A percentile compares a stretch with the other conserved stretches of the same genome.
phyloP scores from a whole-genome alignment of 2,329 filamentous ascomycete species.

The Colletotrichum agaves region DNA sequence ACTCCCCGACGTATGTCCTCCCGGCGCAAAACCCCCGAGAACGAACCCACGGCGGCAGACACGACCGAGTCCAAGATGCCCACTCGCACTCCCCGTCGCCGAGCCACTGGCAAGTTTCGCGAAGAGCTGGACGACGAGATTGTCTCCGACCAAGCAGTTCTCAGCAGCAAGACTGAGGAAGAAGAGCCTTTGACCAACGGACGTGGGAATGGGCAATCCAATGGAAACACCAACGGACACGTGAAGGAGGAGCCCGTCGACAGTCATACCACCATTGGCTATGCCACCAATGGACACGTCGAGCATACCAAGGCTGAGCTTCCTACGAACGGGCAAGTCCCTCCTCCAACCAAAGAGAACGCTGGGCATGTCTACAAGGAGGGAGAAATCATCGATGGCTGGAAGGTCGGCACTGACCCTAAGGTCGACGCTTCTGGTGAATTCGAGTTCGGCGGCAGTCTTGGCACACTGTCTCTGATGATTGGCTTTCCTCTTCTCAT shows the following conservation, averaged over 20 bases:
- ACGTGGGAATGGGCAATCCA: slow-evolving; percentile 43
- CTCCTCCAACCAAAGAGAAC: slow-evolving; percentile 23
- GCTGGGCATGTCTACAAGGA: slow-evolving; percentile 34
- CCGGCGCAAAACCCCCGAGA: slow-evolving; percentile 59
- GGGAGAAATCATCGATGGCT: slow-evolving; percentile 61
- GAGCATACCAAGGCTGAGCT: slow-evolving; percentile 8
- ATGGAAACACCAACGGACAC: slow-evolving; percentile 38
- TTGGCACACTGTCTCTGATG: slow-evolving; percentile 82
- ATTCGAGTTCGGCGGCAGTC: slow-evolving; percentile 84
- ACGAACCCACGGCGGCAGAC: slow-evolving; percentile 25
- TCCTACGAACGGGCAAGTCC: slow-evolving; percentile 8
- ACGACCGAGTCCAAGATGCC: slow-evolving; percentile 29
- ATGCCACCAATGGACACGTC: slow-evolving; percentile 39
- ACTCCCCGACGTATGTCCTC: slow-evolving; percentile 60
- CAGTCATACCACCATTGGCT: slow-evolving; percentile 16
- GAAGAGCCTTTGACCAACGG: slow-evolving; percentile 21
- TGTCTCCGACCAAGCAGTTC: slow-evolving; percentile 42
- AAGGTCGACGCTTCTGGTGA: slow-evolving; percentile 72
- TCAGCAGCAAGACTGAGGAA: slow-evolving; percentile 40
- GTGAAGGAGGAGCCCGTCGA: slow-evolving; percentile 42
- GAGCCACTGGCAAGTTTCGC: slow-evolving; percentile 59
- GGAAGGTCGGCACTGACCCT: slow-evolving; percentile 68
- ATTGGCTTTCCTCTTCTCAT: slow-evolving; percentile 86
- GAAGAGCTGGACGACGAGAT: slow-evolving; percentile 59
- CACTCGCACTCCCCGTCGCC: slow-evolving; percentile 54